These are phyloP conservation scores for Phycomyces nitens DNA, from an alignment of 192 early-diverging fungal species.

Conservation along the genomic window DNA sequence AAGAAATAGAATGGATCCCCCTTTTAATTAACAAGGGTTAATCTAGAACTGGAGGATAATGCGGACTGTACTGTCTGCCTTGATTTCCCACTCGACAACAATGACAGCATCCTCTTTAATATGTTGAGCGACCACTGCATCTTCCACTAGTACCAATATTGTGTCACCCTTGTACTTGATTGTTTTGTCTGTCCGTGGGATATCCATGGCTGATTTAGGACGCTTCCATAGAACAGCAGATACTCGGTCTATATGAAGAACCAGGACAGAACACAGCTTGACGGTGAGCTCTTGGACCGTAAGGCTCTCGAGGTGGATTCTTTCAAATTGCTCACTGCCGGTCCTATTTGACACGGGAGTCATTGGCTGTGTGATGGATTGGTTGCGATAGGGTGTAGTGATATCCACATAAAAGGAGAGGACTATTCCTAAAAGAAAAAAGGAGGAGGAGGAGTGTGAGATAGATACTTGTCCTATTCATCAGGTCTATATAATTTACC, in stretches of 20 bases:
- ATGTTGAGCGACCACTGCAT: slow-evolving; percentile 19
- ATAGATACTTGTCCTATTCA: too few relatives aligned
- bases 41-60: slow-evolving; percentile 24
- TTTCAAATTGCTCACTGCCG: not conserved
- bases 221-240: not conserved
- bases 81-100: slow-evolving; percentile 26
- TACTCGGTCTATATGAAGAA: not conserved
- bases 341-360: not conserved
- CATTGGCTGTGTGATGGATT: not conserved
- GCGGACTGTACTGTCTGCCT: slow-evolving; percentile 12
- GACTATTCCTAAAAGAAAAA: not conserved
- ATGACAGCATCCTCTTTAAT: slow-evolving; percentile 12
- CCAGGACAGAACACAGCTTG: not conserved
- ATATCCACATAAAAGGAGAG: not conserved
- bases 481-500: too few relatives aligned
- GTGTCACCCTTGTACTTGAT: not conserved
- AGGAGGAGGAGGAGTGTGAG: too few relatives aligned
- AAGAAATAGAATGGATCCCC: too few relatives aligned
- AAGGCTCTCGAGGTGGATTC: not conserved
- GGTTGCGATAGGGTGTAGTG: not conserved
- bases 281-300: not conserved
- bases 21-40: too few relatives aligned
- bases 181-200: not conserved
- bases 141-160: slow-evolving; percentile 22
- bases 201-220: not conserved